Base-by-base conservation (phyloP, 2,329 filamentous ascomycete genomes). In the Hymenoscyphus fraxineus region DNA sequence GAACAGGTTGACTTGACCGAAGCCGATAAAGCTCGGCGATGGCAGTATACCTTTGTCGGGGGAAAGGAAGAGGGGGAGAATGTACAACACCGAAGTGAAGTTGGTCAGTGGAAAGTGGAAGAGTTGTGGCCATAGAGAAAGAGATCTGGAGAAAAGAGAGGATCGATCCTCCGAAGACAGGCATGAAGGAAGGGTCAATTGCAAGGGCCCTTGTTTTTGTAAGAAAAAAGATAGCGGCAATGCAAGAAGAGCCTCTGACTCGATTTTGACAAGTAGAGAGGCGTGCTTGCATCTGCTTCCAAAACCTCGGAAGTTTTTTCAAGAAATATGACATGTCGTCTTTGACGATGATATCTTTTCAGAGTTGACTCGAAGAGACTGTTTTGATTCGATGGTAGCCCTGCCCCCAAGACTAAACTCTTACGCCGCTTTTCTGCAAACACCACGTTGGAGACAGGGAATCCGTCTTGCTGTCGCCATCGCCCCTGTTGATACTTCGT, bases 1-100 rank as follows among this genome's bases (percentile, higher is more conserved):
- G 88, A 91, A 75, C 79, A 81, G 68, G 77, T 88, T 31, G 86
- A 91, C 75, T 74, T 91, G 32, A 84, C 79, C 64, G 82, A 87
- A 71, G 82, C 85, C 0, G 81, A 80, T 31, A 83, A 81, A 70
- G 78, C 80, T n/a, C 78, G 81, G 62, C 80, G 88, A 67, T 84
- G 83, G 76, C 79, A 78, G 65, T 90, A 86, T 77, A 85, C 80
- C 31, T 83, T 83, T 73, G 78, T 82, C 58, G 77, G 80, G 54
- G 77, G 77, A 51, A 61, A 69, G 1, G 67, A 77, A 54, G 62
- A 70, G 1, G 67, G 65, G 41, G 64, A 70, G 31, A 65, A 66
- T 22, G 75, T 75, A 60, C 78, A 77, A 39, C 76, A 76, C 62
- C 88, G 84, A 83, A 80, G 78, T 56, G 78, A 79, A 67, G 75